Conservation (phyloP, 495 filamentous ascomycete species). For the Hypoxylon lienhwacheense region DNA sequence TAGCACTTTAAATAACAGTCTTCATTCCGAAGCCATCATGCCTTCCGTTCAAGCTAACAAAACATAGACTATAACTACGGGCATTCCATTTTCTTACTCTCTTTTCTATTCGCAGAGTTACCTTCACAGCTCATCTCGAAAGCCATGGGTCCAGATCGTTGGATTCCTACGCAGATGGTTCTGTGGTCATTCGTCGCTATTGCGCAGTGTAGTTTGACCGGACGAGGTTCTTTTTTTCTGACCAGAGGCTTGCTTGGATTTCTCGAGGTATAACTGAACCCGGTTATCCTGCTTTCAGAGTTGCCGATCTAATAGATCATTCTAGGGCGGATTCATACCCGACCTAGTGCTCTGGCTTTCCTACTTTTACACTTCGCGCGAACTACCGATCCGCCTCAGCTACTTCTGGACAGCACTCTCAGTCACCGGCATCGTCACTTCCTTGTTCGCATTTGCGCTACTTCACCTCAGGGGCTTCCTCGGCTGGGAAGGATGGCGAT, state of each 20-base stretch:
- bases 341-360: constrained; percentile 54
- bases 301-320: constrained; percentile 3
- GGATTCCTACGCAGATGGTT: constrained; percentile 67
- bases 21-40: neutral
- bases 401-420: constrained; percentile 60
- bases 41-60: constrained; percentile 1
- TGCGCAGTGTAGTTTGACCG: constrained; percentile 36
- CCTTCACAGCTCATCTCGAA: constrained; percentile 75
- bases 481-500: constrained; percentile 62
- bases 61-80: constrained; percentile 66
- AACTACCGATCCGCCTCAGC: constrained; percentile 54
- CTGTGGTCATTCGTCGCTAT: constrained; percentile 51
- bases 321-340: constrained; percentile 60
- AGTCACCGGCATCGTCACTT: constrained; percentile 53
- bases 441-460: constrained; percentile 56
- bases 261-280: constrained; percentile 41
- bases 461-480: constrained; percentile 54
- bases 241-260: constrained; percentile 45
- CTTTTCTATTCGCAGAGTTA: constrained; percentile 69
- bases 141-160: constrained; percentile 74
- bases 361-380: constrained; percentile 57
- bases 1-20: constrained; percentile 6
- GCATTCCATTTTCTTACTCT: constrained; percentile 70
- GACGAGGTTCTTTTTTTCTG: constrained; percentile 44
- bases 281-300: neutral